Evolutionary conservation across 1,284 basidiomycete genomes (phyloP).

Genomic region (Fomitopsis palustris): DNA sequence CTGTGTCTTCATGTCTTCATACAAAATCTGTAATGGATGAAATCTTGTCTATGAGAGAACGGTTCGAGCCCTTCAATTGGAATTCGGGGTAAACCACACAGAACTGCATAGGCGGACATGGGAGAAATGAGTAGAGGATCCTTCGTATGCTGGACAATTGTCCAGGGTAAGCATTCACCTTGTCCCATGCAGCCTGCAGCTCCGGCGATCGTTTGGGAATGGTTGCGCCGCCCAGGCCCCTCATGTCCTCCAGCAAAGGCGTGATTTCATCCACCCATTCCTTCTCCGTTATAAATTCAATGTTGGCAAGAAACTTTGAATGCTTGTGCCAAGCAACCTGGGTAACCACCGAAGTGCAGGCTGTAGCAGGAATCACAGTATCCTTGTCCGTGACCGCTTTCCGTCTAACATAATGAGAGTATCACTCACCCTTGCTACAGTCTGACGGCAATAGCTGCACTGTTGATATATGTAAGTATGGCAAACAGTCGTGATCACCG

Average conservation of each 20-base stretch:
- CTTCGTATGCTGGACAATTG: not conserved
- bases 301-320: not conserved
- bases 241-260: not conserved
- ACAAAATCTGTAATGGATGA: not conserved
- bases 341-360: not conserved
- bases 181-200: not conserved
- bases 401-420: not conserved
- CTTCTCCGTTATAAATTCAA: not conserved
- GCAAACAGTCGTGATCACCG: too few species aligned
- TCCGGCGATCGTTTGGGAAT: not conserved
- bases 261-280: not conserved
- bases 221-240: not conserved
- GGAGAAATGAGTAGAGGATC: not conserved
- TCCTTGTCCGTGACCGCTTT: not conserved
- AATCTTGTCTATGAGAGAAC: not conserved
- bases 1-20: not conserved
- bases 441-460: not conserved
- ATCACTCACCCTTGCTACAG: not conserved
- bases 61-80: not conserved
- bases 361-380: not conserved
- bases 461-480: not conserved
- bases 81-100: not conserved
- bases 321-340: not conserved
- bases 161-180: not conserved
- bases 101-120: not conserved